These are phyloP conservation scores for Pyrenula massariospora DNA, from an alignment of 495 filamentous ascomycete genomes.

Conservation along the genomic window DNA sequence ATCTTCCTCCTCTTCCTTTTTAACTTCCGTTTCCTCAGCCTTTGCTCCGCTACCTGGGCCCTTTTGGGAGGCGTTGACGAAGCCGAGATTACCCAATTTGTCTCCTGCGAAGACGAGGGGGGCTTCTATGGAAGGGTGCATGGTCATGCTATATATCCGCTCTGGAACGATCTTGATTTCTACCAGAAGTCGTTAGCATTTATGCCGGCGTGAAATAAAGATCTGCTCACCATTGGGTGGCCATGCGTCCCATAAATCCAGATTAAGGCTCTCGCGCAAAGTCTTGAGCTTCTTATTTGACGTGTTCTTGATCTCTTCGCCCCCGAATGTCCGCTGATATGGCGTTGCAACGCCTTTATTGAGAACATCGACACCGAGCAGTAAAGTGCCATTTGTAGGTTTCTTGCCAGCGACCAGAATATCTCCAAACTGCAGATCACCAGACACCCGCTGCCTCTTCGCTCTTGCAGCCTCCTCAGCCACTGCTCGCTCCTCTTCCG, in stretches of 20 bases:
- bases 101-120: slow-evolving; percentile 90
- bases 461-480: slow-evolving; percentile 47
- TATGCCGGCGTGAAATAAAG: neutral
- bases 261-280: slow-evolving; percentile 67
- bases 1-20: slow-evolving; percentile 2
- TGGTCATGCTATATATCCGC: slow-evolving; percentile 74
- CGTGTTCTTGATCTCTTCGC: slow-evolving; percentile 71
- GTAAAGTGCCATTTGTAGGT: slow-evolving; percentile 25
- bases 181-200: slow-evolving; percentile 13
- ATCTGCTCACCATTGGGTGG: slow-evolving; percentile 55
- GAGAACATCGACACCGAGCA: slow-evolving; percentile 41
- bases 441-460: slow-evolving; percentile 62
- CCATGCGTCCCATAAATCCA: slow-evolving; percentile 74
- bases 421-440: slow-evolving; percentile 59
- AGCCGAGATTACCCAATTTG: slow-evolving; percentile 84
- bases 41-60: slow-evolving; percentile 20
- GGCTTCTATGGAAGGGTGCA: slow-evolving; percentile 79
- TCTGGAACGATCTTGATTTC: slow-evolving; percentile 91
- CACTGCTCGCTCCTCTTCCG: slow-evolving; percentile 57
- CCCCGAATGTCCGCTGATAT: slow-evolving; percentile 69
- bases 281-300: slow-evolving; percentile 64
- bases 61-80: slow-evolving; percentile 82
- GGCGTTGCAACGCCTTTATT: slow-evolving; percentile 61
- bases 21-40: slow-evolving; percentile 7
- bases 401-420: slow-evolving; percentile 71